Evolutionary conservation across 2,329 filamentous ascomycete species (phyloP).

Genomic region (Colletotrichum navitas): DNA sequence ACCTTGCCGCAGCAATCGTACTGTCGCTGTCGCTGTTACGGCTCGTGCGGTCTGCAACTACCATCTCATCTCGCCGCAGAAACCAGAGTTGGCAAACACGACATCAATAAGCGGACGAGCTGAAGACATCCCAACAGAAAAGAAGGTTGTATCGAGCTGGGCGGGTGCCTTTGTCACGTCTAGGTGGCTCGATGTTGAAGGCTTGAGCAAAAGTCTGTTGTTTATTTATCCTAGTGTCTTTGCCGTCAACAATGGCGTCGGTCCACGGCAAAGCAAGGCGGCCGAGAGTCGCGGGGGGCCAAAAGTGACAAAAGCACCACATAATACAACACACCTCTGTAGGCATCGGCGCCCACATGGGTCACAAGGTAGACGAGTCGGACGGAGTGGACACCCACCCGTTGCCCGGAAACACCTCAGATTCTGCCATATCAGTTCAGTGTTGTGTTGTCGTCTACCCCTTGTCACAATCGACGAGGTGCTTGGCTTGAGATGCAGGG

Average conservation of each 20-base stretch:
- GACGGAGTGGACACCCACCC: constrained; percentile 36
- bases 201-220: neutral
- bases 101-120: constrained; percentile 18
- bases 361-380: constrained; percentile 20
- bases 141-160: neutral
- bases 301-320: constrained; percentile 14
- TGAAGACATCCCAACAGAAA: neutral
- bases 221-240: neutral
- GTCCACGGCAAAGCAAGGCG: constrained; percentile 5
- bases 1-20: neutral
- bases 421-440: constrained; percentile 16
- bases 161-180: neutral
- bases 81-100: constrained; percentile 10
- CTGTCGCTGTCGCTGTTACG: neutral
- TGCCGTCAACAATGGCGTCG: neutral
- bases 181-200: neutral
- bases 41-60: neutral
- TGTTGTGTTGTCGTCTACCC: neutral
- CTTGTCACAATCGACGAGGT: constrained; percentile 36
- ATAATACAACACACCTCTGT: neutral
- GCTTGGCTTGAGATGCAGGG: constrained; percentile 28
- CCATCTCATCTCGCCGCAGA: neutral
- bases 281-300: constrained; percentile 25
- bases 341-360: constrained; percentile 8
- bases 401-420: constrained; percentile 40